These are phyloP conservation scores for Oenanthe sinensis DNA, from an alignment of 129 eudicot species.

Conservation along the genomic window DNA sequence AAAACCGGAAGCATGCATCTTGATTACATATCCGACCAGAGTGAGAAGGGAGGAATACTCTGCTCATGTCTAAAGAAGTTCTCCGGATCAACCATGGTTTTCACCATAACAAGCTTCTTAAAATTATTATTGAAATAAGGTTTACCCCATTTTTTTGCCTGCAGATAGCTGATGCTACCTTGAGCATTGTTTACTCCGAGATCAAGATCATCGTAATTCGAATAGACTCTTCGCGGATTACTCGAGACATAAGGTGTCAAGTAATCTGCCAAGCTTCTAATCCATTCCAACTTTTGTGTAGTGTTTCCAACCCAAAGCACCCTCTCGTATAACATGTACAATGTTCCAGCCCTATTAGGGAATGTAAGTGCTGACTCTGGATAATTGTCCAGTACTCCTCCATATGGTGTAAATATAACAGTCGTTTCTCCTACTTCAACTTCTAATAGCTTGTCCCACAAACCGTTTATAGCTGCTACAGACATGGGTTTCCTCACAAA, in stretches of 20 bases:
- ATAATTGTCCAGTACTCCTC: neutral
- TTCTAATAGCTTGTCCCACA: slow-evolving; percentile 2
- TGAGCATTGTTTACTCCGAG: neutral
- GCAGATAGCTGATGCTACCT: neutral
- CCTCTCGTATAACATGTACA: slow-evolving; percentile 4
- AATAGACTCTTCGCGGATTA: neutral
- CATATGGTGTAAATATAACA: neutral
- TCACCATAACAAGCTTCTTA: neutral
- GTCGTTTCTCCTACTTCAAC: slow-evolving; percentile 1
- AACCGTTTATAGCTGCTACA: neutral
- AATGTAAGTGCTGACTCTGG: neutral
- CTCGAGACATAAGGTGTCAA: slow-evolving; percentile 4
- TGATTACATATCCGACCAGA: neutral
- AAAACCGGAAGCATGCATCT: neutral
- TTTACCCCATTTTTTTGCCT: neutral
- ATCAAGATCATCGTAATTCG: slow-evolving; percentile 9
- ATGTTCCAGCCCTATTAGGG: slow-evolving; percentile 1
- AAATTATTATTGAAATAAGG: neutral
- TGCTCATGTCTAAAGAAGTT: slow-evolving; percentile 7
- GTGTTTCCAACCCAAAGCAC: neutral
- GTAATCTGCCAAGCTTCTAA: neutral
- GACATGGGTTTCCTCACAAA: slow-evolving; percentile 2
- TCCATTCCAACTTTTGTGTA: slow-evolving; percentile 6
- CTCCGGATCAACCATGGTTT: neutral
- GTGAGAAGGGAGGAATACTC: slow-evolving; percentile 2